Evolutionary conservation across 306 rosid species (phyloP).

Genomic region (Astragalus membranaceus): DNA sequence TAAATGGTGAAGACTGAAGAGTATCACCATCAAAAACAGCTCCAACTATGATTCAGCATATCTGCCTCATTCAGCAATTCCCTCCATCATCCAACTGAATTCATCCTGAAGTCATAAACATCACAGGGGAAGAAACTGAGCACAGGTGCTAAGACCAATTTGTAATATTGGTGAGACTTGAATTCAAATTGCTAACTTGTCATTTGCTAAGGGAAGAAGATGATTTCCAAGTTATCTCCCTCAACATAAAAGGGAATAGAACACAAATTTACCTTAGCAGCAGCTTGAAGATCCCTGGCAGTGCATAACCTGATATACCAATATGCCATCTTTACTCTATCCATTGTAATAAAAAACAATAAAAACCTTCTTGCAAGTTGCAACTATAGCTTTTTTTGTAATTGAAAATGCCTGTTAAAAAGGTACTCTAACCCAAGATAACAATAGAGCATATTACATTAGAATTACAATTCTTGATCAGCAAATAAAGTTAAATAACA

Average conservation of each 20-base stretch:
- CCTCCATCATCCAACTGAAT: not conserved
- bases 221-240: no score
- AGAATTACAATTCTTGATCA: no score
- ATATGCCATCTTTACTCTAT: not conserved
- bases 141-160: not conserved
- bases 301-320: constrained; percentile 68
- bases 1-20: no score
- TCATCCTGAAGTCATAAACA: not conserved
- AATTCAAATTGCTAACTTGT: not conserved
- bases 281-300: constrained; percentile 87
- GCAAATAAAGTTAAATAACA: no score
- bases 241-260: not conserved
- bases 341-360: not conserved
- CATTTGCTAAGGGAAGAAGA: not conserved
- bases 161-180: not conserved
- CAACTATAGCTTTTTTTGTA: not conserved
- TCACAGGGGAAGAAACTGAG: not conserved
- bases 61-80: not conserved
- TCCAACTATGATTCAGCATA: no score
- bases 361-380: not conserved
- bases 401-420: no score
- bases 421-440: no score
- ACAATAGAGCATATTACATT: no score
- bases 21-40: no score
- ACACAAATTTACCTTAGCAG: constrained; percentile 54